These are phyloP conservation scores for Groenewaldozyma sp. DNA, from an alignment of 1,139 yeast species.

Conservation along the genomic window DNA sequence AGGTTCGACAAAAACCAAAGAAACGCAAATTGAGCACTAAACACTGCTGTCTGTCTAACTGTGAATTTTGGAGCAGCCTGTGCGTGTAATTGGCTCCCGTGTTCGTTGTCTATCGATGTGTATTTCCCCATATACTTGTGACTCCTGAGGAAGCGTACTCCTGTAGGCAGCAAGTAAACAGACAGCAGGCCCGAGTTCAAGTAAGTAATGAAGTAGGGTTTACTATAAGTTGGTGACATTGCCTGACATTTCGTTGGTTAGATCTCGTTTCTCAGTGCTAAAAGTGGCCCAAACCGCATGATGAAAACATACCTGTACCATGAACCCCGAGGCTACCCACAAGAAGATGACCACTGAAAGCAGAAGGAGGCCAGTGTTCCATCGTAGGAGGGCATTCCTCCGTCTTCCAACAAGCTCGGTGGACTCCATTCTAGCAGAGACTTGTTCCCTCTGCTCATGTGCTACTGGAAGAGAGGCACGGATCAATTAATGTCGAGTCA, in stretches of 20 bases:
- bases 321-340: constrained; percentile 83
- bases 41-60: constrained; percentile 31
- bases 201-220: constrained; percentile 92
- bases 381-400: constrained; percentile 22
- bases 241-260: constrained; percentile 34
- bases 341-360: constrained; percentile 65
- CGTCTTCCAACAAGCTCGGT: too few relatives aligned
- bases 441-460: too few relatives aligned
- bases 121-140: constrained; percentile 8
- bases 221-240: constrained; percentile 52
- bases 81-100: constrained; percentile 2
- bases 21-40: constrained; percentile 73
- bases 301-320: constrained; percentile 45
- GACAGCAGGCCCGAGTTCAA: constrained; percentile 79
- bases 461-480: too few relatives aligned
- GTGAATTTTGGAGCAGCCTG: constrained; percentile 18
- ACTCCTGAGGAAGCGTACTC: constrained; percentile 10
- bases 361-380: constrained; percentile 71
- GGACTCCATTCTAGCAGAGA: too few relatives aligned
- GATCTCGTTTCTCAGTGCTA: constrained; percentile 4
- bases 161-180: constrained; percentile 58
- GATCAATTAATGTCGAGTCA: too few relatives aligned
- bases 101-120: constrained; percentile 5
- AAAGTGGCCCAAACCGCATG: not conserved
- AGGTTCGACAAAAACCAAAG: constrained; percentile 88